Conservation (phyloP, 495 filamentous ascomycete species). For the Xylaria sp. region DNA sequence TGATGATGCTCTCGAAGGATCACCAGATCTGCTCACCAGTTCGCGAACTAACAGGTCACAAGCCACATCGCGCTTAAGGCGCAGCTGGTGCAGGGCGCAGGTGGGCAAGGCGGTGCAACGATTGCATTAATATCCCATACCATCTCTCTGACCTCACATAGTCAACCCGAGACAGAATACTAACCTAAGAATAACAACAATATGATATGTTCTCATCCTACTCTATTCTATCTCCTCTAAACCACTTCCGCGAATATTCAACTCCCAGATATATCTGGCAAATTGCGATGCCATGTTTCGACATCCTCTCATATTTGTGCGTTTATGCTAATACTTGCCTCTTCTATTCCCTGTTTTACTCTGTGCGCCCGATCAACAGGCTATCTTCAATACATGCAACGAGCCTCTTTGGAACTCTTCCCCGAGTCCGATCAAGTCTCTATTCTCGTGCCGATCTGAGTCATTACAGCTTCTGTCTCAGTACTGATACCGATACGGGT, state of each 20-base stretch:
- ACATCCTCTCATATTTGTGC: no score
- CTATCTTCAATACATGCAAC: not conserved
- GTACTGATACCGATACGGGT: not conserved
- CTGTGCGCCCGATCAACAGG: not conserved
- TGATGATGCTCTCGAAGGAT: slow-evolving; percentile 6
- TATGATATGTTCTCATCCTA: no score
- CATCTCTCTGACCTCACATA: not conserved
- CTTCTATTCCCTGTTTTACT: not conserved
- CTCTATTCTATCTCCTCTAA: not conserved
- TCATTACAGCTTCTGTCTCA: slow-evolving; percentile 1
- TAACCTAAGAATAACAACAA: no score
- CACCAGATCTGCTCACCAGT: slow-evolving; percentile 26
- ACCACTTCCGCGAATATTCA: not conserved
- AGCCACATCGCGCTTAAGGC: slow-evolving; percentile 19
- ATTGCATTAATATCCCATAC: not conserved
- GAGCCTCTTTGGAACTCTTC: not conserved
- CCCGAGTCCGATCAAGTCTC: not conserved
- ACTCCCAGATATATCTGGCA: not conserved
- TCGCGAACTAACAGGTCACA: slow-evolving; percentile 17
- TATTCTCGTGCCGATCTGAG: no score
- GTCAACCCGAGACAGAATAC: not conserved
- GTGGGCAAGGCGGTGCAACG: not conserved
- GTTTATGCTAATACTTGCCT: no score
- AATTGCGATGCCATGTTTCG: not conserved
- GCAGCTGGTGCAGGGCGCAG: slow-evolving; percentile 14